These are phyloP conservation scores for Lenwebbia sp. DNA, from an alignment of 345 rosid genomes.

Conservation along the genomic window DNA sequence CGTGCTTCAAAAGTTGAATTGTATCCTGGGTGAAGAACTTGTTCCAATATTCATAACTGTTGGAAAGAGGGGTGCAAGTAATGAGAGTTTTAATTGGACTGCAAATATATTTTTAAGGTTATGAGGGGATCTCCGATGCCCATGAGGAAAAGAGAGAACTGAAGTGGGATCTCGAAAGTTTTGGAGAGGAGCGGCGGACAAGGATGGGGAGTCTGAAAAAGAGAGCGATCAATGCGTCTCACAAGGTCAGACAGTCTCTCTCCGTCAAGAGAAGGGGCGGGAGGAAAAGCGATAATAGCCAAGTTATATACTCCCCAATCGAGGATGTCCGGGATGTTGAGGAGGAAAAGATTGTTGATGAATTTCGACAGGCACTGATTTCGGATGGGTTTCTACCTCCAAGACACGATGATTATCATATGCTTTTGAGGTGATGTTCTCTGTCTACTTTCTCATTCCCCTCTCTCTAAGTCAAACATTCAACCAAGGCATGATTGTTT, in stretches of 20 bases:
- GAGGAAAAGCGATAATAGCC: constrained; percentile 28
- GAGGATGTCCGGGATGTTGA: constrained; percentile 59
- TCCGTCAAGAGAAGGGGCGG: constrained; percentile 47
- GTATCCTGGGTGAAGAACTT: background rate
- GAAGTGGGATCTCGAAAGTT: constrained; percentile 56
- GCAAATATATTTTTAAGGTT: constrained; percentile 16
- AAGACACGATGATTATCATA: constrained; percentile 64
- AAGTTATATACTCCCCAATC: constrained; percentile 31
- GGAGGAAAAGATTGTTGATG: constrained; percentile 59
- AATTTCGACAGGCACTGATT: constrained; percentile 41
- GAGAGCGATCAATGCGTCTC: constrained; percentile 71
- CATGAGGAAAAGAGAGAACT: constrained; percentile 47
- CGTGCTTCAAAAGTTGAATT: background rate
- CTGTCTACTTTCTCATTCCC: background rate
- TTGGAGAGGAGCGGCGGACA: constrained; percentile 61
- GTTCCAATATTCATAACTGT: background rate
- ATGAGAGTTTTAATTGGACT: background rate
- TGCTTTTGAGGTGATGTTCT: constrained; percentile 47
- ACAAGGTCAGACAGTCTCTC: constrained; percentile 48
- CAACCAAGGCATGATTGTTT: background rate
- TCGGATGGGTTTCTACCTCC: constrained; percentile 51
- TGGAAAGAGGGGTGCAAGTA: background rate
- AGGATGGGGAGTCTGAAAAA: constrained; percentile 61
- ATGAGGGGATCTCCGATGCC: constrained; percentile 51
- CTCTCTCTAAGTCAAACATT: constrained; percentile 5